These are phyloP conservation scores for Plantago major DNA, from an alignment of 257 asterid genomes.

Conservation along the genomic window DNA sequence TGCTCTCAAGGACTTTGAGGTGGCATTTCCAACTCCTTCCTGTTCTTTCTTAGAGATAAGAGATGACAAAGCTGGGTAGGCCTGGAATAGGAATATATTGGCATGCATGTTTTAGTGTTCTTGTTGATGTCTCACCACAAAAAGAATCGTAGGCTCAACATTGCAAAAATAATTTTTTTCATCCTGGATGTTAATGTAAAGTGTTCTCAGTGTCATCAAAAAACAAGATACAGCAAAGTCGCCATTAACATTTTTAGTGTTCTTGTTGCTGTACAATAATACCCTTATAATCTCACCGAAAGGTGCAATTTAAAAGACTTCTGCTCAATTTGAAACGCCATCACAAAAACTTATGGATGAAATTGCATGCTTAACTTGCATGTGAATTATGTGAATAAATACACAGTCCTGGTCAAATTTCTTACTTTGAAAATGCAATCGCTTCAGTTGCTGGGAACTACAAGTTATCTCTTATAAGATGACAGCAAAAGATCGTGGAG, in stretches of 20 bases:
- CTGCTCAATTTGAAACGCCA: too few relatives aligned
- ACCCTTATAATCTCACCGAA: too few relatives aligned
- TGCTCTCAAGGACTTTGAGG: slow-evolving; percentile 42
- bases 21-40: slow-evolving; percentile 35
- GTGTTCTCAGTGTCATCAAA: too few relatives aligned
- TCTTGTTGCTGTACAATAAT: too few relatives aligned
- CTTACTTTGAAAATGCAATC: not conserved
- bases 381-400: not conserved
- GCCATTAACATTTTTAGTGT: too few relatives aligned
- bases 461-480: not conserved
- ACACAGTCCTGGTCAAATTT: not conserved
- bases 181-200: too few relatives aligned
- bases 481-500: slow-evolving; percentile 4
- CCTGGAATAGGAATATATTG: slow-evolving; percentile 26
- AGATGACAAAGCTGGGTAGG: slow-evolving; percentile 32
- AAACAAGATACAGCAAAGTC: too few relatives aligned
- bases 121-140: slow-evolving; percentile 6
- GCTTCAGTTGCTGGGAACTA: too few relatives aligned
- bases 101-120: not conserved
- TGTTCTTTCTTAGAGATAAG: slow-evolving; percentile 36
- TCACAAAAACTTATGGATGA: not conserved
- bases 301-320: too few relatives aligned
- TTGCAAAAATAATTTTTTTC: too few relatives aligned
- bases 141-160: not conserved
- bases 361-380: slow-evolving; percentile 1